Evolutionary conservation across 2,329 filamentous ascomycete species (phyloP).

Genomic region (Alternaria sp.): DNA sequence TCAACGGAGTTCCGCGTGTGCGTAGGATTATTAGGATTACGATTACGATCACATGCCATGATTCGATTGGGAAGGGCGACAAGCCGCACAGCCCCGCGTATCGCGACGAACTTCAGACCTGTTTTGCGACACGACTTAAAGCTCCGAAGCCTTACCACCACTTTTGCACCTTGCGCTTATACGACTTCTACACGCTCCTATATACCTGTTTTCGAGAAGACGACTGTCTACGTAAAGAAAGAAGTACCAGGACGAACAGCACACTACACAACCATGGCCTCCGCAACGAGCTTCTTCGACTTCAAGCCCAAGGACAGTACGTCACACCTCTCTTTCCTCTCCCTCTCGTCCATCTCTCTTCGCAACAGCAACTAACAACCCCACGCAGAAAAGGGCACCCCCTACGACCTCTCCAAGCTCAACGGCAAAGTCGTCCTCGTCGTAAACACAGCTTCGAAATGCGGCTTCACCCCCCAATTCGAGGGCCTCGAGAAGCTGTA

Average conservation of each 20-base stretch:
- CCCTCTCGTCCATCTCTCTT: neutral
- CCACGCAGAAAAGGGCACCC: constrained; percentile 71
- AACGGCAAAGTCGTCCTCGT: constrained; percentile 93
- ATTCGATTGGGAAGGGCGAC: constrained; percentile 9
- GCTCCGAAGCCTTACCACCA: neutral
- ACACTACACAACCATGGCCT: constrained; percentile 62
- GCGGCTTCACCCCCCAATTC: constrained; percentile 97
- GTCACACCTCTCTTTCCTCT: constrained; percentile 42
- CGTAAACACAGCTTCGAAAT: constrained; percentile 98
- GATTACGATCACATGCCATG: constrained; percentile 12
- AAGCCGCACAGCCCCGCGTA: constrained; percentile 15
- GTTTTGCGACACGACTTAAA: neutral
- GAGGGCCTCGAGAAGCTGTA: constrained; percentile 89
- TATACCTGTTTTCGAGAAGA: neutral
- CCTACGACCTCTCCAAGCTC: constrained; percentile 73
- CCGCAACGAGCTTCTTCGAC: constrained; percentile 77
- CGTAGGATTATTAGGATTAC: neutral
- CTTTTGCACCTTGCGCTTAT: neutral
- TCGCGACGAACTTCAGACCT: constrained; percentile 4
- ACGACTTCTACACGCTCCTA: neutral
- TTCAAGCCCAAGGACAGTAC: constrained; percentile 83
- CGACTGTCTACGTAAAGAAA: neutral
- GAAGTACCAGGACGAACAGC: neutral
- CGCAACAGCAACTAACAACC: neutral
- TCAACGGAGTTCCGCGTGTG: neutral